A percentile compares a stretch with the other conserved stretches of the same genome.
phyloP scores from a whole-genome alignment of 768 basidiomycete species.

The Hortiboletus campestris region DNA sequence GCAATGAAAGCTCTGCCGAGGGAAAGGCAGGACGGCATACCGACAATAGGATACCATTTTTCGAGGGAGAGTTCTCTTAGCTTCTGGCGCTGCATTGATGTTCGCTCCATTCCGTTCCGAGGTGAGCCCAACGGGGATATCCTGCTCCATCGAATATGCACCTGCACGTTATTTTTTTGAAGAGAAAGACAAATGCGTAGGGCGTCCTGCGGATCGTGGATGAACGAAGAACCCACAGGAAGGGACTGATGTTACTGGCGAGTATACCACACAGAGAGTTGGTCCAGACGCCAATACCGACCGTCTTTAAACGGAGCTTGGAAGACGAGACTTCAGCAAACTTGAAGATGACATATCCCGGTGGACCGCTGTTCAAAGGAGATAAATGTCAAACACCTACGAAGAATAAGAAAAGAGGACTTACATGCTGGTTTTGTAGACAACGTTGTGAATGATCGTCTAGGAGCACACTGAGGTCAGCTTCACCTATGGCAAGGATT shows the following conservation, averaged over 20 bases:
- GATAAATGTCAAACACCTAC: background rate
- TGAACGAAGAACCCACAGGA: slow-evolving; percentile 20
- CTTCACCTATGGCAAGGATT: background rate
- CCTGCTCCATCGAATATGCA: no score
- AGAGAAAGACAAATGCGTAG: no score
- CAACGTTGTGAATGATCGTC: slow-evolving; percentile 29
- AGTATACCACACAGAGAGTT: slow-evolving; percentile 27
- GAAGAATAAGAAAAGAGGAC: background rate
- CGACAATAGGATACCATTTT: no score
- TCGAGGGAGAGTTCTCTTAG: no score
- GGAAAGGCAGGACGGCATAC: no score
- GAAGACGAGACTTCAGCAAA: slow-evolving; percentile 28
- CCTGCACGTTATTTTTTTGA: no score
- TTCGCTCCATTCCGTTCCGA: no score
- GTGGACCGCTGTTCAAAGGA: slow-evolving; percentile 20
- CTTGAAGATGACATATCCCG: slow-evolving; percentile 26
- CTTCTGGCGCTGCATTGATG: no score
- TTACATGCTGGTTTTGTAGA: slow-evolving; percentile 23
- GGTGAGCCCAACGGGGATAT: no score
- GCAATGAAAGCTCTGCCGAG: no score
- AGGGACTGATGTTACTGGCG: slow-evolving; percentile 25
- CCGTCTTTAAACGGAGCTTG: slow-evolving; percentile 31
- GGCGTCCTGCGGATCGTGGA: background rate
- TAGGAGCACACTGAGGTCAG: background rate
- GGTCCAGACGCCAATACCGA: slow-evolving; percentile 25